Evolutionary conservation across 2,329 filamentous ascomycete genomes (phyloP).

Genomic region (Nemania sp.): DNA sequence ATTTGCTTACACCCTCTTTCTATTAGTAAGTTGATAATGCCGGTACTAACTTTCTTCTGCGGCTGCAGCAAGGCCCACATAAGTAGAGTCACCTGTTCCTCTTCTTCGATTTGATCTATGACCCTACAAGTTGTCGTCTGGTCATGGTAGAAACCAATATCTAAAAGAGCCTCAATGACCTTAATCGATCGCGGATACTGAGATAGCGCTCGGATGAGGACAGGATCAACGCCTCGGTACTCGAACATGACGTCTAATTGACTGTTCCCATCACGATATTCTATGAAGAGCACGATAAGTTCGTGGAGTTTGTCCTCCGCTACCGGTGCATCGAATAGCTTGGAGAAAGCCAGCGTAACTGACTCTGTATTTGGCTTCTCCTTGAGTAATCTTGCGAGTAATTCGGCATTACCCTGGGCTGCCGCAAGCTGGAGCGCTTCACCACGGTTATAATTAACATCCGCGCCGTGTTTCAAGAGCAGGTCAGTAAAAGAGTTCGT

Average conservation of each 20-base stretch:
- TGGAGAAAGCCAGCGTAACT: constrained; percentile 66
- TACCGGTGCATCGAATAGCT: constrained; percentile 64
- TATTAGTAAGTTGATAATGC: constrained; percentile 69
- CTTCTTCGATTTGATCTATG: constrained; percentile 60
- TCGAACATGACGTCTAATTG: constrained; percentile 64
- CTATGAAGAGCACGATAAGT: constrained; percentile 64
- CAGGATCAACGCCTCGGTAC: constrained; percentile 58
- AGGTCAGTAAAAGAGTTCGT: constrained; percentile 61
- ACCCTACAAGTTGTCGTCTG: constrained; percentile 60
- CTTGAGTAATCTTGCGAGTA: constrained; percentile 64
- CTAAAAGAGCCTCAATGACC: constrained; percentile 65
- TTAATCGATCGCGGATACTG: constrained; percentile 66
- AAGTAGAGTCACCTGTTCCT: constrained; percentile 68
- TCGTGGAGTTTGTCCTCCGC: constrained; percentile 63
- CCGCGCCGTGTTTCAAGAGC: constrained; percentile 57
- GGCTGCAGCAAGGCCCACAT: constrained; percentile 72
- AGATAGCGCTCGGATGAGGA: constrained; percentile 65
- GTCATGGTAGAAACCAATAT: constrained; percentile 71
- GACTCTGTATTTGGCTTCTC: constrained; percentile 63
- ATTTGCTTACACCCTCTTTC: constrained; percentile 53
- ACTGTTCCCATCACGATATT: constrained; percentile 61
- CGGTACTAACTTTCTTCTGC: constrained; percentile 71
- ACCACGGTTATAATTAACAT: constrained; percentile 65
- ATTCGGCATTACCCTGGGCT: constrained; percentile 61
- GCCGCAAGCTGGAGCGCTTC: constrained; percentile 67